These are phyloP conservation scores for Leptographium wingfieldii DNA, from an alignment of 2,329 filamentous ascomycete species.

Conservation along the genomic window DNA sequence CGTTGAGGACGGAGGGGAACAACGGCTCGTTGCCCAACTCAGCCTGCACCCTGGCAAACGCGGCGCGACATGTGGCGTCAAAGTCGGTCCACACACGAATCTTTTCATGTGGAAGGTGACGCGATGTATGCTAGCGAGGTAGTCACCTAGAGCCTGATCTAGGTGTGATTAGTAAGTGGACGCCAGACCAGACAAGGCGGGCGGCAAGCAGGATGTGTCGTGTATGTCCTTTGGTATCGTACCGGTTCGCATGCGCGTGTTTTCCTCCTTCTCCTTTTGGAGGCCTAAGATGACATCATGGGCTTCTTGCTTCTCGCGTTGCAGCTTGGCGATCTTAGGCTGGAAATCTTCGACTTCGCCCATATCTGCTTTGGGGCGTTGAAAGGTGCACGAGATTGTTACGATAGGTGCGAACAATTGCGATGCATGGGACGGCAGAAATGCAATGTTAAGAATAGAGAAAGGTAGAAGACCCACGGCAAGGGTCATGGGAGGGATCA, in stretches of 20 bases:
- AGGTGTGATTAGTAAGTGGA: neutral
- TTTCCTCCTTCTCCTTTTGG: neutral
- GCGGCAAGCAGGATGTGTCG: neutral
- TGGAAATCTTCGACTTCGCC: neutral
- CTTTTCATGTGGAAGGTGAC: neutral
- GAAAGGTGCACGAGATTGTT: neutral
- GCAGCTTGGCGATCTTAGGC: neutral
- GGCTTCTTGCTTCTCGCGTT: neutral
- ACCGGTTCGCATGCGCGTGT: neutral
- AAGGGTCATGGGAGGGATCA: neutral
- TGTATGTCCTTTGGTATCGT: neutral
- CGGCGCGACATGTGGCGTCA: neutral
- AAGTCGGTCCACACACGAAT: conserved; percentile 1
- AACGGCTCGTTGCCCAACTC: neutral
- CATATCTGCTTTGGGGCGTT: neutral
- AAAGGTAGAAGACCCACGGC: too few species aligned
- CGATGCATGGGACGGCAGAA: too few species aligned
- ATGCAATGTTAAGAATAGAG: too few species aligned
- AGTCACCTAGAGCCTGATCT: neutral
- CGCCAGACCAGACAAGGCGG: neutral
- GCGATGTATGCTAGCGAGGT: conserved; percentile 1
- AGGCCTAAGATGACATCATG: neutral
- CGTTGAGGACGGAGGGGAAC: conserved; percentile 3
- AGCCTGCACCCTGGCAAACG: neutral
- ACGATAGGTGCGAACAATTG: too few species aligned